Base-by-base conservation (phyloP, 1,139 yeast species). In the Zygosaccharomyces pseudobailii region DNA sequence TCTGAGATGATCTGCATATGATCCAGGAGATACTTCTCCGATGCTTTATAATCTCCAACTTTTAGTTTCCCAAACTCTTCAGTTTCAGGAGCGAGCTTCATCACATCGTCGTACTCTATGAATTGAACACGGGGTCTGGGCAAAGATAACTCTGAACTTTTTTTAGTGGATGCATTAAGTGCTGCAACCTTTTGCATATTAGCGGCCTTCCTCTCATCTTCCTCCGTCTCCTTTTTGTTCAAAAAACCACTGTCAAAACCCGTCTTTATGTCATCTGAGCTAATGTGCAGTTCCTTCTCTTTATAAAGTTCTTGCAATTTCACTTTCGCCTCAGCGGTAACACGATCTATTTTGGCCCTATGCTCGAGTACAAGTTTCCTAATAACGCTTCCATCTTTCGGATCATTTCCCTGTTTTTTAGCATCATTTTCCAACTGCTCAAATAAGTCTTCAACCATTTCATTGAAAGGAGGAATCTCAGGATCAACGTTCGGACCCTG, bases 251-350 rank as follows among this genome's bases (percentile, higher is more conserved):
- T 78, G 62, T 90, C 96, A 72, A 88, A 92, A 0, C 97, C 98
- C n/a, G 95, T 88, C 56, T 82, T 95, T 35, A 89, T 76, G 66
- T 92, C 98, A 20, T 89, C 97, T 49, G 95, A 84, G 4, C 95
- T 82, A 54, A 92, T 90, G 62, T 87, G 84, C 50, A 73, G 66
- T 8, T 82, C 74, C 58, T 87, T 85, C 62, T 90, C 95, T 55
- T 80, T 76, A 56, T 79, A 75, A 48, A 92, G 72, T 33, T 79
- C 80, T 41, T 78, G 80, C 58, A 89, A 71, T 58, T 81, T 84
- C 36, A 76, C 75, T 36, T 78, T 72, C 43, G 81, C 85, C 52
- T 80, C 81, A 22, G 71, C 69, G 51, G 82, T 72, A 6, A 84
- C 84, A 33, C 75, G 75, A 50, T 81, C 85, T 48, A 85, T 84